phyloP scores from a whole-genome alignment of 352 stramenopile genomes.

The Aphanomyces stellatus region DNA sequence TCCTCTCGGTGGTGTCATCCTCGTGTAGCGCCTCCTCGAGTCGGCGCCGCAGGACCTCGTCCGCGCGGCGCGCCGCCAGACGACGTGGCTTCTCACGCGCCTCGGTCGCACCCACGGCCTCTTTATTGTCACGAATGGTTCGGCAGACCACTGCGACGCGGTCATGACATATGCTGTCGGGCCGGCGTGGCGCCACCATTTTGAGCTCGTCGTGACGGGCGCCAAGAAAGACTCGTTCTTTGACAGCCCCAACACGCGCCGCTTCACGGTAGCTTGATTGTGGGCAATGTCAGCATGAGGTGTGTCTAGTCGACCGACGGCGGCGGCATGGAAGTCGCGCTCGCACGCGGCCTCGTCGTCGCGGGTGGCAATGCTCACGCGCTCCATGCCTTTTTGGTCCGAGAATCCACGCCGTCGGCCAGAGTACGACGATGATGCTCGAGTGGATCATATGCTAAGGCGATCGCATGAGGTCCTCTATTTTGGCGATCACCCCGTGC shows the following conservation, averaged over 20 bases:
- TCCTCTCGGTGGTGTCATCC: neutral
- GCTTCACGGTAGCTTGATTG: neutral
- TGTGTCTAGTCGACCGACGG: too few relatives aligned
- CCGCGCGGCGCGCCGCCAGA: too few relatives aligned
- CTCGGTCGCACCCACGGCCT: too few relatives aligned
- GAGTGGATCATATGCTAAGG: neutral
- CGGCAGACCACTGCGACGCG: neutral
- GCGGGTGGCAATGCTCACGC: neutral
- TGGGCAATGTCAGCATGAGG: too few relatives aligned
- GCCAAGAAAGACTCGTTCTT: constrained; percentile 7
- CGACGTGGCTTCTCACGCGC: too few relatives aligned
- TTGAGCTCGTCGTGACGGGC: neutral
- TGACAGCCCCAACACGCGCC: neutral
- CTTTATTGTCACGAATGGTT: constrained; percentile 1
- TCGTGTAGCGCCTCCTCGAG: neutral
- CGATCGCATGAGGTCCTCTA: neutral
- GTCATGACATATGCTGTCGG: neutral
- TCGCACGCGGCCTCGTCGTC: neutral
- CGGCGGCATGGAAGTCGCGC: too few relatives aligned
- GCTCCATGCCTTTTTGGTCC: neutral
- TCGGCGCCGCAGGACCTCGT: too few relatives aligned
- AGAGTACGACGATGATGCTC: too few relatives aligned
- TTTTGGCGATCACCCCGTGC: neutral
- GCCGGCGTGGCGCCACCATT: neutral
- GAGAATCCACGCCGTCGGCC: too few relatives aligned